A percentile compares a stretch with the other conserved stretches of the same genome.
phyloP scores from a whole-genome alignment of 208 protist genomes.

The Crithidia expoeki region DNA sequence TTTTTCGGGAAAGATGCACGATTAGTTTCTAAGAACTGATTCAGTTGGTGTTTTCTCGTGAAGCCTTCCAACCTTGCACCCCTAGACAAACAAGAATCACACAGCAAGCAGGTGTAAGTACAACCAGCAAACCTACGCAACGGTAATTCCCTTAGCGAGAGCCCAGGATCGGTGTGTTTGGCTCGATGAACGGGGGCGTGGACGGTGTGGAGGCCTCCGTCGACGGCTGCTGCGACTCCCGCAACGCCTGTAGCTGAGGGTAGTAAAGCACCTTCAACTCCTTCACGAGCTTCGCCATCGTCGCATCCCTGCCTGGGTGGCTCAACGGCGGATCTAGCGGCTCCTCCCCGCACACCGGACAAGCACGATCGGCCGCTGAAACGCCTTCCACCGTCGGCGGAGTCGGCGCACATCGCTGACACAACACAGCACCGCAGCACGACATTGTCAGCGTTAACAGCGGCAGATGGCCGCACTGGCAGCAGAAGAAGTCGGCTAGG shows the following conservation, averaged over 20 bases:
- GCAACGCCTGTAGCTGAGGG: slow-evolving; percentile 46
- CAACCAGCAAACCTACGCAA: too few species aligned
- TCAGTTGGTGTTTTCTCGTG: not conserved
- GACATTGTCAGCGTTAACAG: slow-evolving; percentile 71
- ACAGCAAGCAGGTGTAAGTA: too few species aligned
- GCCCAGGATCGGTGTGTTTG: slow-evolving; percentile 36
- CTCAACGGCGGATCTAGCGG: slow-evolving; percentile 58
- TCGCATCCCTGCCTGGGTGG: slow-evolving; percentile 51
- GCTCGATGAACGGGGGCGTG: slow-evolving; percentile 14
- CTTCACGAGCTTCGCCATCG: slow-evolving; percentile 62
- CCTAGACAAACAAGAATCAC: too few species aligned
- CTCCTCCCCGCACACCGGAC: slow-evolving; percentile 69
- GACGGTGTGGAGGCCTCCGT: slow-evolving; percentile 24
- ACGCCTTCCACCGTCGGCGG: slow-evolving; percentile 46
- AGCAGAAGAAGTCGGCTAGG: slow-evolving; percentile 54
- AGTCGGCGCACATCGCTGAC: slow-evolving; percentile 59
- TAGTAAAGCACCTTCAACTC: slow-evolving; percentile 81
- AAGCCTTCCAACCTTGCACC: not conserved
- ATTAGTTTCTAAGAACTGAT: too few species aligned
- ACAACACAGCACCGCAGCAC: slow-evolving; percentile 80
- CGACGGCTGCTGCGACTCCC: slow-evolving; percentile 18
- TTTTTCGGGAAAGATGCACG: too few species aligned
- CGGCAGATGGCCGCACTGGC: slow-evolving; percentile 60
- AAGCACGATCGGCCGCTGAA: slow-evolving; percentile 40
- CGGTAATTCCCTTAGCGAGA: not conserved